Evolutionary conservation across 176 grass and related monocot species (phyloP).

Genomic region (Phyllostachys edulis): DNA sequence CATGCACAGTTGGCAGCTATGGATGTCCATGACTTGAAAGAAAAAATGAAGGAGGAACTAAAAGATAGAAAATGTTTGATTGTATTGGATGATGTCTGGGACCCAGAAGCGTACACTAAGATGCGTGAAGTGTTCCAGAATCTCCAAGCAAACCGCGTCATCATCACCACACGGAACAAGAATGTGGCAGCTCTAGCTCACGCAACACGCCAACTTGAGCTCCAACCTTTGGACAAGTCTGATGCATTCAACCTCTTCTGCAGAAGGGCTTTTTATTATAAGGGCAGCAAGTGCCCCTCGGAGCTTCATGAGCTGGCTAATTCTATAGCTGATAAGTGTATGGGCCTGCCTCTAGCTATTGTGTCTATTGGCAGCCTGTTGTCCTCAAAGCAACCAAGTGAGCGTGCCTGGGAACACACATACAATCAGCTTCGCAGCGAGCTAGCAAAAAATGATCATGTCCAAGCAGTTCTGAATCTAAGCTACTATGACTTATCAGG

Average conservation of each 20-base stretch:
- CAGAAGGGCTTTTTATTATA: slow-evolving; percentile 22
- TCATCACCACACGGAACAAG: slow-evolving; percentile 46
- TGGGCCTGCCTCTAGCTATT: slow-evolving; percentile 19
- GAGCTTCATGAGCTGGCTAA: slow-evolving; percentile 21
- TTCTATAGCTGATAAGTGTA: slow-evolving; percentile 40
- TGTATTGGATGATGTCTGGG: slow-evolving; percentile 69
- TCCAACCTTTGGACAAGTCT: background rate
- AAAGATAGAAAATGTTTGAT: slow-evolving; percentile 25
- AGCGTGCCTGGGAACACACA: slow-evolving; percentile 28
- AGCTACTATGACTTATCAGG: slow-evolving; percentile 44
- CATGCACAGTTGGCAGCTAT: background rate
- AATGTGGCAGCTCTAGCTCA: slow-evolving; percentile 27
- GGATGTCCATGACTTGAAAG: slow-evolving; percentile 16
- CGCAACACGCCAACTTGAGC: background rate
- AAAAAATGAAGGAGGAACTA: background rate
- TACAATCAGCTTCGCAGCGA: slow-evolving; percentile 31
- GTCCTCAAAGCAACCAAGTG: background rate
- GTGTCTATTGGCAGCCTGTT: slow-evolving; percentile 38
- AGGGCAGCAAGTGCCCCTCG: slow-evolving; percentile 14
- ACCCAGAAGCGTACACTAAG: slow-evolving; percentile 33
- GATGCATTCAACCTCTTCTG: background rate
- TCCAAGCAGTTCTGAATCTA: slow-evolving; percentile 50
- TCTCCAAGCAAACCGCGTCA: slow-evolving; percentile 4
- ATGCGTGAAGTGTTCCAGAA: slow-evolving; percentile 26
- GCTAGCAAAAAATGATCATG: slow-evolving; percentile 1